Percentiles rank a stretch among this genome's conserved stretches.
These are phyloP conservation scores for Bacterosira constricta DNA, from an alignment of 108 stramenopile genomes.

Conservation along the genomic window DNA sequence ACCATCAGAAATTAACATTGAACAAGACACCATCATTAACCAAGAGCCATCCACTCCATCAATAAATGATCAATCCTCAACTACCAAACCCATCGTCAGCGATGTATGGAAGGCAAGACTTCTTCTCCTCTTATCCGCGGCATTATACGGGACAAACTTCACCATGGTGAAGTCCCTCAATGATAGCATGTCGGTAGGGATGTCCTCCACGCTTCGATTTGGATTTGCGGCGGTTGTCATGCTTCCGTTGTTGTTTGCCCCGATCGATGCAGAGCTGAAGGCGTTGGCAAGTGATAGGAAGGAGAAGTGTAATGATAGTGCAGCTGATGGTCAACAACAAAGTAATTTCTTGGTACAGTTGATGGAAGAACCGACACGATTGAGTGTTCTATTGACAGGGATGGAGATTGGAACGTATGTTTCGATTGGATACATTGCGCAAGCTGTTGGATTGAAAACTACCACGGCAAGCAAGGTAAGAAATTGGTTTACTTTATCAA, in stretches of 20 bases:
- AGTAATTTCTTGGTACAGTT: neutral
- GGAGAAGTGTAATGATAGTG: slow-evolving; percentile 3
- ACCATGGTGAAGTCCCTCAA: slow-evolving; percentile 77
- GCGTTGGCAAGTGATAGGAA: neutral
- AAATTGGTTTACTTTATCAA: neutral
- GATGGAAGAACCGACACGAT: slow-evolving; percentile 23
- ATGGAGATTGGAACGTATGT: slow-evolving; percentile 89
- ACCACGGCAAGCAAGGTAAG: slow-evolving; percentile 73
- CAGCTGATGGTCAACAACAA: too few species aligned
- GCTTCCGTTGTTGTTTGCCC: slow-evolving; percentile 66
- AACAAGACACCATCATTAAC: too few species aligned
- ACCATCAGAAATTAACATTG: too few species aligned
- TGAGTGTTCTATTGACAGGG: slow-evolving; percentile 60
- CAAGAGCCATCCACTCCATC: too few species aligned
- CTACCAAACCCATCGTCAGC: slow-evolving; percentile 1
- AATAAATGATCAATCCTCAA: too few species aligned
- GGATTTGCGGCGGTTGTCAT: slow-evolving; percentile 71
- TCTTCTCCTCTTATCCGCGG: slow-evolving; percentile 63
- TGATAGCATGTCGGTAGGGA: slow-evolving; percentile 60
- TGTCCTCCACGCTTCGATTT: slow-evolving; percentile 72
- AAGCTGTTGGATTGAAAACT: slow-evolving; percentile 86
- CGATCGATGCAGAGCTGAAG: slow-evolving; percentile 21
- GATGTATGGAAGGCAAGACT: slow-evolving; percentile 57
- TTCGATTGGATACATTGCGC: slow-evolving; percentile 86
- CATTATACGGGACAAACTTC: slow-evolving; percentile 88